Percentiles rank a stretch among this genome's conserved stretches.
These are phyloP conservation scores for Xylaria digitata DNA, from an alignment of 2,329 filamentous ascomycete species.

Conservation along the genomic window DNA sequence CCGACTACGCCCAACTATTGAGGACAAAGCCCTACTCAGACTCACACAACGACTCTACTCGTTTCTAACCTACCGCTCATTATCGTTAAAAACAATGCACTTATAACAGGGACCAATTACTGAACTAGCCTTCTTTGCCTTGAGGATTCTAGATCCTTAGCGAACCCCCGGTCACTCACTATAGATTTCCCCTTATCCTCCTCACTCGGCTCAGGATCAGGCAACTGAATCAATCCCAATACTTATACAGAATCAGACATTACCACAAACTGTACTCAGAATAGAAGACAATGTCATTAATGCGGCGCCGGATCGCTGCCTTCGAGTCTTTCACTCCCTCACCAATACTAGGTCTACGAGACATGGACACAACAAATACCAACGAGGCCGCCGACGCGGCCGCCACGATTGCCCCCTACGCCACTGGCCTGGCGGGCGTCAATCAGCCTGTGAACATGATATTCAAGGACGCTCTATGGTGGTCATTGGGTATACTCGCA, in stretches of 20 bases:
- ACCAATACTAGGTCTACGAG: slow-evolving; percentile 46
- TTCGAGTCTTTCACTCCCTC: slow-evolving; percentile 45
- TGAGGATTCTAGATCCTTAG: slow-evolving; percentile 40
- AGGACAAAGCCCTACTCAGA: slow-evolving; percentile 26
- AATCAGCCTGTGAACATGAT: slow-evolving; percentile 68
- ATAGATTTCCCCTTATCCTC: slow-evolving; percentile 45
- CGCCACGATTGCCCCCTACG: slow-evolving; percentile 66
- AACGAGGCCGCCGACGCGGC: slow-evolving; percentile 42
- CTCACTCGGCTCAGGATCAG: slow-evolving; percentile 29
- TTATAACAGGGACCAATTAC: slow-evolving; percentile 40
- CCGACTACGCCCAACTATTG: slow-evolving; percentile 9
- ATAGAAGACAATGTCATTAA: slow-evolving; percentile 46
- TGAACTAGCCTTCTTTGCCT: slow-evolving; percentile 43
- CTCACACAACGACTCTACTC: slow-evolving; percentile 40
- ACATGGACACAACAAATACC: slow-evolving; percentile 39
- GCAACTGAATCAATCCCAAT: slow-evolving; percentile 31
- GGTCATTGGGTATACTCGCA: slow-evolving; percentile 67
- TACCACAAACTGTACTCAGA: slow-evolving; percentile 28
- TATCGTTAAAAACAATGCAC: slow-evolving; percentile 48
- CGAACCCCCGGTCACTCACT: slow-evolving; percentile 37
- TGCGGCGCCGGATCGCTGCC: slow-evolving; percentile 51
- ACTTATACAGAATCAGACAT: slow-evolving; percentile 27
- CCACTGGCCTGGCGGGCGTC: slow-evolving; percentile 68
- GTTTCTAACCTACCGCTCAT: slow-evolving; percentile 27
- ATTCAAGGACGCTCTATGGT: slow-evolving; percentile 69